Percentiles rank a stretch among this genome's conserved stretches.
Conservation (phyloP, 805 yeast genomes). For the Hermanozyma aechmeae region DNA sequence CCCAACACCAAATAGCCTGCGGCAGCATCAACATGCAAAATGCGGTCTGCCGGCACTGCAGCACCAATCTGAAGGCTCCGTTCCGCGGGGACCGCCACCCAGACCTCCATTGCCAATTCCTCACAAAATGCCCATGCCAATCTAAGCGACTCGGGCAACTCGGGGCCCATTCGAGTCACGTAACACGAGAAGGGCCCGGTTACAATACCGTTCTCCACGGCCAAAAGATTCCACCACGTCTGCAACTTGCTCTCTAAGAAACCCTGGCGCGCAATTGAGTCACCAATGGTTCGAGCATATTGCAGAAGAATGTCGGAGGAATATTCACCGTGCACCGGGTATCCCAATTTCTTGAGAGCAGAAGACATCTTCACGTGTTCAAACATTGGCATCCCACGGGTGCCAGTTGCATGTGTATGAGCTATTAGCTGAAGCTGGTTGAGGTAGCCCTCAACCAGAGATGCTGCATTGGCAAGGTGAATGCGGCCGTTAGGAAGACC, state of each 20-base stretch:
- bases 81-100: constrained; percentile 17
- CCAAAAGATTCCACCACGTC: neutral
- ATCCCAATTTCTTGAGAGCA: constrained; percentile 23
- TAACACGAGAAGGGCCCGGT: constrained; percentile 38
- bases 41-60: constrained; percentile 33
- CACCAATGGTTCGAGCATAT: too few relatives aligned
- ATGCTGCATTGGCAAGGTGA: constrained; percentile 14
- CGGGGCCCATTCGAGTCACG: constrained; percentile 22
- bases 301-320: too few relatives aligned
- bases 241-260: neutral
- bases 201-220: too few relatives aligned
- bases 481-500: constrained; percentile 23
- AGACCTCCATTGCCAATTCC: constrained; percentile 39
- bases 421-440: constrained; percentile 32
- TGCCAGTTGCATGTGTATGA: constrained; percentile 11
- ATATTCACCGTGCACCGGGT: constrained; percentile 27
- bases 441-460: constrained; percentile 16
- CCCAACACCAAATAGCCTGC: constrained; percentile 30
- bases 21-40: constrained; percentile 33
- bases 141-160: constrained; percentile 9
- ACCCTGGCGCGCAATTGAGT: neutral
- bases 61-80: constrained; percentile 31
- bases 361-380: constrained; percentile 10
- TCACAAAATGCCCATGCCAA: constrained; percentile 38
- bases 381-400: neutral